Evolutionary conservation across 129 eudicot genomes (phyloP), one percentile per base, ranked within the genome.

Genomic region (Escallonia herrerae): DNA sequence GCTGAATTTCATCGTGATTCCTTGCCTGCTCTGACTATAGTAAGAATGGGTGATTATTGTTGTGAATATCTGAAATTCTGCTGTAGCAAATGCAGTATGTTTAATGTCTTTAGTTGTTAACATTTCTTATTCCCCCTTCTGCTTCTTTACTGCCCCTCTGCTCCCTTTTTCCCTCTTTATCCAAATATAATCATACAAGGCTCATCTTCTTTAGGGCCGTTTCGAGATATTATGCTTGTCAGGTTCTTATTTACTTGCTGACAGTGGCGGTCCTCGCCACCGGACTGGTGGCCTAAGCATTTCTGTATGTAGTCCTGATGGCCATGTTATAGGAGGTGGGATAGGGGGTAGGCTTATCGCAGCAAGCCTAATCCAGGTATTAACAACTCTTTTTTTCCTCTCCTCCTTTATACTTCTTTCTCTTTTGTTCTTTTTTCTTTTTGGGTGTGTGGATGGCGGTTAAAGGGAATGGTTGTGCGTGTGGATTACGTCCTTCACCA

Each of bases 201-300:
- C 48, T 51, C 37, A 52, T 46, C 38, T 56, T 83, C 0, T 78
- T 45, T 63, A 91, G 97, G 97, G 97, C 37, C 89, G 82, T 66
- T 91, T 91, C 60, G 84, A 91, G 83, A 87, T 91, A 74, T 74
- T 91, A 42, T 87, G 89, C 72, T 71, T 91, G 68, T 87, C 98
- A 5, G 98, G 98, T 49, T 91, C 98, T 51, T 85, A 83, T 78
- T 74, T 91, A 84, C 74, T 91, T 55, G 71, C 88, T 49, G 98
- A 88, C 56, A 74, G 66, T n/a, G 95, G 91, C 42, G 80, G 94
- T 33, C 75, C 84, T 11, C 83, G 78, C 63, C 64, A 86, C 46
- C 83, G 95, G 42, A 87, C 96, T 15, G 96, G 96, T 33, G 96
- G 98, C 60, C 62, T 91, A 46, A 91, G 96, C 67, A 82, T 91